Evolutionary conservation across 2,329 filamentous ascomycete genomes (phyloP).

Genomic region (Fusarium protoensiforme): DNA sequence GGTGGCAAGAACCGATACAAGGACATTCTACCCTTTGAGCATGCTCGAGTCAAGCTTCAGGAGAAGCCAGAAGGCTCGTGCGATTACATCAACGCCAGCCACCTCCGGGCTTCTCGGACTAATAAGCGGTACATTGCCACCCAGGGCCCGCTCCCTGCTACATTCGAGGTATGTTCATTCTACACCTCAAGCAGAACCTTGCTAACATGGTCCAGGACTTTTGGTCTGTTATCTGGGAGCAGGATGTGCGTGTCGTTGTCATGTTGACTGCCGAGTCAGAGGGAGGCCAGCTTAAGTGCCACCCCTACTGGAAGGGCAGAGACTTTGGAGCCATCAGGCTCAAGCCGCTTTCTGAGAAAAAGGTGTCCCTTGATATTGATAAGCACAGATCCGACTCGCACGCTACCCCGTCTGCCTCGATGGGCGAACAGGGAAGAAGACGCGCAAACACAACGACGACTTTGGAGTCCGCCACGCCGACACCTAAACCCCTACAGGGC

Average conservation of each 20-base stretch:
- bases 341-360: constrained; percentile 82
- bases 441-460: constrained; percentile 66
- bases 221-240: constrained; percentile 97
- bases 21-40: constrained; percentile 96
- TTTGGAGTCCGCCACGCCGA: constrained; percentile 48
- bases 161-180: constrained; percentile 77
- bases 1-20: constrained; percentile 97
- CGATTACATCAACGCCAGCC: constrained; percentile 96
- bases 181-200: background rate
- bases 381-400: constrained; percentile 58
- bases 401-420: constrained; percentile 34
- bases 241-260: constrained; percentile 93
- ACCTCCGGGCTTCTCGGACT: constrained; percentile 81
- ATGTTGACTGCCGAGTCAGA: constrained; percentile 97
- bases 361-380: constrained; percentile 79
- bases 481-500: constrained; percentile 41
- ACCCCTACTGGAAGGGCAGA: constrained; percentile 88
- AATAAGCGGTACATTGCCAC: constrained; percentile 96
- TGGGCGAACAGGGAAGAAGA: constrained; percentile 57
- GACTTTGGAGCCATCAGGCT: constrained; percentile 83
- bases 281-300: constrained; percentile 92
- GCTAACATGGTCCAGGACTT: constrained; percentile 76
- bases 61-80: constrained; percentile 75
- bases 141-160: constrained; percentile 91
- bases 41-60: constrained; percentile 85